These are phyloP conservation scores for Penicillium sp. DNA, from an alignment of 2,329 filamentous ascomycete genomes.

Conservation along the genomic window DNA sequence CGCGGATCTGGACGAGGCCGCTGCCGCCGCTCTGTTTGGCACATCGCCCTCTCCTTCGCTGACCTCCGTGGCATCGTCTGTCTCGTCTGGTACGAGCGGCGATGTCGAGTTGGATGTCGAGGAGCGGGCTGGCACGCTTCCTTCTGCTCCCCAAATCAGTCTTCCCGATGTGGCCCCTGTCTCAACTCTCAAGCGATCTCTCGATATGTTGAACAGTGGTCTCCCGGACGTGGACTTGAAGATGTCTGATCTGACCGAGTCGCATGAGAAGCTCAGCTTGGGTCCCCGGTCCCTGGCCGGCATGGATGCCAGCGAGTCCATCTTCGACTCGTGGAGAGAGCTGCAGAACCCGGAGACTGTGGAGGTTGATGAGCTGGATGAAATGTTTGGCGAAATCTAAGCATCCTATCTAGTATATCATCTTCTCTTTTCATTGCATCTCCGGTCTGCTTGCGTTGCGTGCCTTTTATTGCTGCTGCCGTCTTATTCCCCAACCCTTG, in stretches of 20 bases:
- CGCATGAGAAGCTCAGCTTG: slow-evolving; percentile 54
- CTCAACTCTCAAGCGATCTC: slow-evolving; percentile 46
- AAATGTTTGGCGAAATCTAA: slow-evolving; percentile 78
- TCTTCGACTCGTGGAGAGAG: slow-evolving; percentile 63
- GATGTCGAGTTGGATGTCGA: slow-evolving; percentile 40
- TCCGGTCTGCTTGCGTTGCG: slow-evolving; percentile 3
- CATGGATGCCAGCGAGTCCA: slow-evolving; percentile 44
- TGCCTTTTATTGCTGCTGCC: not conserved
- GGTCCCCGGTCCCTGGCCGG: slow-evolving; percentile 34
- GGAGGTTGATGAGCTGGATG: slow-evolving; percentile 90
- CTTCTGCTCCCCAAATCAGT: slow-evolving; percentile 39
- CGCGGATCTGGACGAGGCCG: slow-evolving; percentile 42
- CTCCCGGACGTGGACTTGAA: slow-evolving; percentile 44
- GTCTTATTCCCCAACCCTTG: slow-evolving; percentile 9
- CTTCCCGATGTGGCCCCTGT: slow-evolving; percentile 38
- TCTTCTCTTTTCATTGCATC: slow-evolving; percentile 13
- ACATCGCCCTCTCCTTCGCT: slow-evolving; percentile 52
- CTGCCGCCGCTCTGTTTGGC: slow-evolving; percentile 46
- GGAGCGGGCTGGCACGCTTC: slow-evolving; percentile 27
- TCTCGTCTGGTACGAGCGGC: slow-evolving; percentile 51
- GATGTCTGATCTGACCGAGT: slow-evolving; percentile 44
- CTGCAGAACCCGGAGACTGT: slow-evolving; percentile 81
- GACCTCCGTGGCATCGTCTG: slow-evolving; percentile 48
- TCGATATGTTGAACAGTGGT: slow-evolving; percentile 49
- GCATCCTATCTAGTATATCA: slow-evolving; percentile 8